Percentiles rank a stretch among this genome's conserved stretches.
Conservation (phyloP, 345 rosid species). For the Euclidium syriacum region DNA sequence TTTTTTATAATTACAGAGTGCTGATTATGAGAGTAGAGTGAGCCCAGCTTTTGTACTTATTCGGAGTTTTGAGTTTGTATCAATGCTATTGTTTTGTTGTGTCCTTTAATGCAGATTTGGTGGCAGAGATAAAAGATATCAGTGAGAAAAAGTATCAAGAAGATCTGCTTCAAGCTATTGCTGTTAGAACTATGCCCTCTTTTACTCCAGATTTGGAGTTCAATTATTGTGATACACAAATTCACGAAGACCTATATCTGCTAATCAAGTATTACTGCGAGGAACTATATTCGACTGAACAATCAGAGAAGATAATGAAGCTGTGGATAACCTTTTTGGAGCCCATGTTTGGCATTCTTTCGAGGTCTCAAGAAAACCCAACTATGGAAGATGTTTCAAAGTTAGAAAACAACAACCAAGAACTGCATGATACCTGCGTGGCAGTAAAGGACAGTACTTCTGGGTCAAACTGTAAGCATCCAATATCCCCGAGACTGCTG, state of each 20-base stretch:
- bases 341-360: slow-evolving; percentile 71
- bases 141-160: slow-evolving; percentile 77
- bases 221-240: slow-evolving; percentile 62
- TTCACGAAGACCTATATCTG: slow-evolving; percentile 85
- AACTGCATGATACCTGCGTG: slow-evolving; percentile 38
- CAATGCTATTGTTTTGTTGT: slow-evolving; percentile 3
- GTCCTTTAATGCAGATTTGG: slow-evolving; percentile 48
- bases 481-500: slow-evolving; percentile 44
- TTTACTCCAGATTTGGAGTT: slow-evolving; percentile 71
- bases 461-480: slow-evolving; percentile 42
- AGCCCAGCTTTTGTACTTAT: neutral
- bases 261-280: slow-evolving; percentile 86
- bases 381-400: slow-evolving; percentile 58
- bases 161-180: slow-evolving; percentile 70
- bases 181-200: slow-evolving; percentile 64
- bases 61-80: neutral
- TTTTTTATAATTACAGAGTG: neutral
- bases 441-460: slow-evolving; percentile 44
- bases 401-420: slow-evolving; percentile 40
- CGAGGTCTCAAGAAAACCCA: slow-evolving; percentile 68
- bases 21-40: neutral
- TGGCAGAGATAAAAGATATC: slow-evolving; percentile 87
- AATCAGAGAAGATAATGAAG: slow-evolving; percentile 76
- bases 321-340: slow-evolving; percentile 91
- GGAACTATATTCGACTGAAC: slow-evolving; percentile 78